These are phyloP conservation scores for Teunomyces funiuensis DNA, from an alignment of 805 yeast species.

Conservation along the genomic window DNA sequence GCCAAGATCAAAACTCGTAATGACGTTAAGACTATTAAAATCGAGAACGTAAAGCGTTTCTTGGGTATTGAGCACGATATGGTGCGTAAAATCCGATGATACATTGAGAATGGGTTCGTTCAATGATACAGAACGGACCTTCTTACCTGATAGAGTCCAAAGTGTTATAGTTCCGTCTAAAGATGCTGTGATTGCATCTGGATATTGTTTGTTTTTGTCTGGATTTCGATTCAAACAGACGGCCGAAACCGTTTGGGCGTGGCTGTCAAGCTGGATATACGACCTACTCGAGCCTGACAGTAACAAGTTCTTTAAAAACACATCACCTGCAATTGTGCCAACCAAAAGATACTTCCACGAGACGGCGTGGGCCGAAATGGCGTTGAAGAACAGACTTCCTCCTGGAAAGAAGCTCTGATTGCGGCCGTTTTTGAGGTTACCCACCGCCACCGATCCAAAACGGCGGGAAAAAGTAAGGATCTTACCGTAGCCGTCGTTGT, in stretches of 20 bases:
- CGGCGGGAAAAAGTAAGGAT: constrained; percentile 28
- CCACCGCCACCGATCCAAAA: constrained; percentile 30
- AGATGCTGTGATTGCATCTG: constrained; percentile 29
- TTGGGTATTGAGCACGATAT: constrained; percentile 21
- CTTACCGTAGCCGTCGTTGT: constrained; percentile 19
- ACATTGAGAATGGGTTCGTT: constrained; percentile 17
- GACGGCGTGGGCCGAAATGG: constrained; percentile 20
- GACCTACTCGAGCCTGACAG: constrained; percentile 25
- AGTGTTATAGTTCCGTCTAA: constrained; percentile 21
- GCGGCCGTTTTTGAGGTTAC: constrained; percentile 34
- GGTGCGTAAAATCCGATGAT: constrained; percentile 27
- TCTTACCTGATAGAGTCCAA: constrained; percentile 27
- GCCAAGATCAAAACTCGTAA: constrained; percentile 15
- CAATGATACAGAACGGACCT: constrained; percentile 10
- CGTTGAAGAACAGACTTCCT: constrained; percentile 18
- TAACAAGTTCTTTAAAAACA: constrained; percentile 32
- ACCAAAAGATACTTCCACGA: constrained; percentile 35
- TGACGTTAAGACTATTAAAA: constrained; percentile 11
- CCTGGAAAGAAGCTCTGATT: constrained; percentile 41
- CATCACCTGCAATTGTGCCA: constrained; percentile 28
- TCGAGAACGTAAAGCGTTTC: constrained; percentile 18
- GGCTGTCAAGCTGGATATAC: constrained; percentile 16
- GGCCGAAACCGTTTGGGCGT: constrained; percentile 16
- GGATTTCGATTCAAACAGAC: constrained; percentile 16
- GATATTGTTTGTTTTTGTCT: constrained; percentile 24